Base-by-base conservation (phyloP, 805 yeast species). In the Metschnikowia henanensis region DNA sequence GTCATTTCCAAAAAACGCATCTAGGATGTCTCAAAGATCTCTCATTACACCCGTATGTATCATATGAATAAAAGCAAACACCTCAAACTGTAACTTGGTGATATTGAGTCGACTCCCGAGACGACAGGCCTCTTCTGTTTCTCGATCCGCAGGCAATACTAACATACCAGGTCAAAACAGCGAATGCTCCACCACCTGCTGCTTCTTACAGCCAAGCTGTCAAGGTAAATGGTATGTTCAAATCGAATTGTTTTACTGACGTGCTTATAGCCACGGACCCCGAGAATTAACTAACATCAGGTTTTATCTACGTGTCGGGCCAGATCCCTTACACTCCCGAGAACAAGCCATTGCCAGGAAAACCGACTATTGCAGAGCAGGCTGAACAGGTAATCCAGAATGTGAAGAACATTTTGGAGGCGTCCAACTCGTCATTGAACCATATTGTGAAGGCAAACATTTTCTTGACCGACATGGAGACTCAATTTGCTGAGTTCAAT, bases 171-270 rank as follows among this genome's bases (percentile, higher is more conserved):
- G 83, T 88, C 46, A 74, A 77, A 57, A 81, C 96, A 40, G 73
- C 80, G 51, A 73, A 73, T 54, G 96, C 98, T 29, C 98, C 99
- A 55, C 90, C 95, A 46, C 96, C 98, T 49, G 97, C 96, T 31
- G 98, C 97, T 30, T 81, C 96, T 12, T 92, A 92, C 68, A 88
- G 96, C 22, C 99, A 94, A 69, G 99, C 98, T 37, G 80, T 91
- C 66, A 90, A 87, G 72, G 95, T 83, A 57, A 88, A 87, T 66
- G 75, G 75, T 69, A 66, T 36, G 72, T 66, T 5, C 12, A 7
- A 7, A 7, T 10, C 15, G 12, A 28, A 28, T 10, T 28, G n/a
- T n/a, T n/a, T n/a, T n/a, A n/a, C n/a, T n/a, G n/a, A n/a, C n/a
- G n/a, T n/a, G n/a, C n/a, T n/a, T n/a, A n/a, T n/a, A n/a, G n/a